Percentiles rank a stretch among this genome's conserved stretches.
These are phyloP conservation scores for Quercus rubra DNA, from an alignment of 306 rosid genomes.

Conservation along the genomic window DNA sequence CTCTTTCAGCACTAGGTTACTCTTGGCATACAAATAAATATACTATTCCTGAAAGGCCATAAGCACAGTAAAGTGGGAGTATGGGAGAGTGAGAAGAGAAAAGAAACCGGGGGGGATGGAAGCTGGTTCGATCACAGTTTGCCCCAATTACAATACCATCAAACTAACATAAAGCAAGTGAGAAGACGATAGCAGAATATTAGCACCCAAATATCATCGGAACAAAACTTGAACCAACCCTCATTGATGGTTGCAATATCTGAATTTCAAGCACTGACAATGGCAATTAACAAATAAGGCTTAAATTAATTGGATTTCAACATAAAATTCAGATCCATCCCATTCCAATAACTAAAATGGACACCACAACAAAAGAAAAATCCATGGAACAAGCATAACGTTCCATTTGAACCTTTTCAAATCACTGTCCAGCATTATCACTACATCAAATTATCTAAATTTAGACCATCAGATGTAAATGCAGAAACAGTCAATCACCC, in stretches of 20 bases:
- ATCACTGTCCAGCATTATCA: conserved; percentile 3
- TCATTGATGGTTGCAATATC: not conserved
- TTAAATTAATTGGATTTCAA: not conserved
- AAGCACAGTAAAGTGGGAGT: not conserved
- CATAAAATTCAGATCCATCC: conserved; percentile 6
- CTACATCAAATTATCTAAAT: not conserved
- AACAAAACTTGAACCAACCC: not conserved
- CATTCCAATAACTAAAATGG: not conserved
- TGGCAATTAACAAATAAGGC: not conserved
- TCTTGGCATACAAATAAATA: too few relatives aligned
- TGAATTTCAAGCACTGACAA: not conserved
- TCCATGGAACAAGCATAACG: not conserved
- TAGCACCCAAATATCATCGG: not conserved
- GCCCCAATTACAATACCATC: not conserved
- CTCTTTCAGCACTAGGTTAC: not conserved
- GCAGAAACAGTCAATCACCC: conserved; percentile 1
- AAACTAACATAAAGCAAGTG: not conserved
- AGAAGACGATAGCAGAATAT: not conserved
- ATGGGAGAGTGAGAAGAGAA: not conserved
- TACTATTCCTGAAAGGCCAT: not conserved
- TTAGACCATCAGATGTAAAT: not conserved
- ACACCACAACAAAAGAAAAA: not conserved
- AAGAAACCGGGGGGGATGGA: too few relatives aligned
- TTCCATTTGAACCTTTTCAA: not conserved
- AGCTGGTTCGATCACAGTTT: not conserved